A percentile compares a stretch with the other conserved stretches of the same genome.
phyloP scores from a whole-genome alignment of 306 rosid species.

The Myrica gale region DNA sequence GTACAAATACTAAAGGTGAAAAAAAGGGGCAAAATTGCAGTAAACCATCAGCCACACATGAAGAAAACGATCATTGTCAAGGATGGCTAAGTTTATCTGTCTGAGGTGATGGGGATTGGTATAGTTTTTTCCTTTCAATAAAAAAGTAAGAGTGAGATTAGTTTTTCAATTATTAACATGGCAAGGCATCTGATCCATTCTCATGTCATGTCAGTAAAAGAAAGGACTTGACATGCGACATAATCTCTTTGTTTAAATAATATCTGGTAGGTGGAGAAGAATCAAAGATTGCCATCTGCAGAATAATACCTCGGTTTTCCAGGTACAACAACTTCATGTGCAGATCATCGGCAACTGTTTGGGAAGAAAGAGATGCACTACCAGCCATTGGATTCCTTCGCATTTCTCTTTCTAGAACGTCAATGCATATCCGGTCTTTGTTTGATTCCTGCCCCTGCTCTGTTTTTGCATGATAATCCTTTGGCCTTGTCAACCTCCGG shows the following conservation, averaged over 20 bases:
- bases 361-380: conserved; percentile 39
- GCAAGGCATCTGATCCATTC: too few relatives aligned
- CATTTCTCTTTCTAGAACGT: conserved; percentile 83
- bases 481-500: conserved; percentile 75
- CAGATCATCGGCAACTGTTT: conserved; percentile 57
- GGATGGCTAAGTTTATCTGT: neutral
- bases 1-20: neutral
- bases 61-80: neutral
- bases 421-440: conserved; percentile 81
- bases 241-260: neutral
- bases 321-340: conserved; percentile 59
- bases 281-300: neutral
- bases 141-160: too few relatives aligned
- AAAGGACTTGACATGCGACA: too few relatives aligned
- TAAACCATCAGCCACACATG: neutral
- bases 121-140: too few relatives aligned
- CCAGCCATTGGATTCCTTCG: conserved; percentile 53
- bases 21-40: neutral
- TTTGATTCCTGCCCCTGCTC: conserved; percentile 61
- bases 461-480: conserved; percentile 57
- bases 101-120: neutral
- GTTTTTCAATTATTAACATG: too few relatives aligned
- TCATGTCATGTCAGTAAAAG: too few relatives aligned
- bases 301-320: conserved; percentile 71
- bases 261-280: neutral